Evolutionary conservation across 2,329 filamentous ascomycete genomes (phyloP).

Genomic region (Alternaria solani): DNA sequence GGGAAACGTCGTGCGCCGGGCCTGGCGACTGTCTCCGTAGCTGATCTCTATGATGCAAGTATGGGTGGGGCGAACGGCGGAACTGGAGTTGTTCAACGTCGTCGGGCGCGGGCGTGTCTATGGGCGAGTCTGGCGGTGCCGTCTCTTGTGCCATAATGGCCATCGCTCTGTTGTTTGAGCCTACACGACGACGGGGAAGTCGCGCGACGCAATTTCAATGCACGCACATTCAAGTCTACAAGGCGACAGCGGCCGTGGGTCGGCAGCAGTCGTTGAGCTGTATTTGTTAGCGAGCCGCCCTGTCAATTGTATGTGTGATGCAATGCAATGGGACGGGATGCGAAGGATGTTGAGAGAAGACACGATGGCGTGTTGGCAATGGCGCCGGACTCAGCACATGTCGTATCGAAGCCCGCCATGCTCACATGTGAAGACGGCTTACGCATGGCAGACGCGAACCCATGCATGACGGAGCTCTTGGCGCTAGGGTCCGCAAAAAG

Average conservation of each 20-base stretch:
- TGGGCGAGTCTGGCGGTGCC: conserved; percentile 26
- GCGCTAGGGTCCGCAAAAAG: no score
- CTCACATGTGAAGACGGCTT: background rate
- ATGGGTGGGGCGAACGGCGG: conserved; percentile 51
- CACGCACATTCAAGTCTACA: background rate
- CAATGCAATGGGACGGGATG: background rate
- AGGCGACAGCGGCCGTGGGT: background rate
- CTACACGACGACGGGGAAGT: background rate
- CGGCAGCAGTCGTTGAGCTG: background rate
- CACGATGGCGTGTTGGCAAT: background rate
- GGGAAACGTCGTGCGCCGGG: background rate
- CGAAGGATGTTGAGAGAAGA: background rate
- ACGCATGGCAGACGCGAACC: no score
- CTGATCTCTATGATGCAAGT: conserved; percentile 44
- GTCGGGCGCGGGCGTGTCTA: conserved; percentile 27
- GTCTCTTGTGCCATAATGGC: conserved; percentile 15
- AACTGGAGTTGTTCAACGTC: conserved; percentile 46
- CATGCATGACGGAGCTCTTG: background rate
- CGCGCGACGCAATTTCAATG: background rate
- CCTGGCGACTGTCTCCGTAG: conserved; percentile 31
- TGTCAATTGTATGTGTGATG: background rate
- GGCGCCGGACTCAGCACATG: background rate
- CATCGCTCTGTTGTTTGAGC: background rate
- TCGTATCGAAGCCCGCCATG: background rate
- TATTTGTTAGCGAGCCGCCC: background rate